phyloP scores from a whole-genome alignment of 2,329 filamentous ascomycete genomes.

The Shiraia bambusicola region DNA sequence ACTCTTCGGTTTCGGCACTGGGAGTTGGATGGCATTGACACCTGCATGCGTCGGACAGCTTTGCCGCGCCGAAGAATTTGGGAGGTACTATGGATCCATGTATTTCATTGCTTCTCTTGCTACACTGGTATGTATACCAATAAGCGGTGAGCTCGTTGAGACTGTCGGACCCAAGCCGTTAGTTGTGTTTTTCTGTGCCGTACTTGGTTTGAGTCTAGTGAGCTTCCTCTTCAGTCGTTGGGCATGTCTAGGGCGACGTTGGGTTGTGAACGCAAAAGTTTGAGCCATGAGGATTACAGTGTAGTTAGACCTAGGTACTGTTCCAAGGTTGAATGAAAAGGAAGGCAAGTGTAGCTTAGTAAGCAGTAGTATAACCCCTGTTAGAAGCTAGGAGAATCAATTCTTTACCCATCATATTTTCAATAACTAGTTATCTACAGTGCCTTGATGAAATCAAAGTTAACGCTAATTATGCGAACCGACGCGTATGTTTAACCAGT shows the following conservation, averaged over 20 bases:
- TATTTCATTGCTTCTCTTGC: constrained; percentile 42
- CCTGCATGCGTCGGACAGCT: constrained; percentile 53
- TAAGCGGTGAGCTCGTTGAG: constrained; percentile 40
- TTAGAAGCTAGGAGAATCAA: no score
- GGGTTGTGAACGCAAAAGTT: constrained; percentile 29
- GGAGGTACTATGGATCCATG: constrained; percentile 55
- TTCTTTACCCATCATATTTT: no score
- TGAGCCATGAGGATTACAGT: constrained; percentile 1
- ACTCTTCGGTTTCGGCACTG: constrained; percentile 52
- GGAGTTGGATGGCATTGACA: constrained; percentile 48
- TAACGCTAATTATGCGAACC: no score
- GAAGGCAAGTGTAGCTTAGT: no score
- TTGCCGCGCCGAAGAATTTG: constrained; percentile 51
- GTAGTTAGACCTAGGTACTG: no score
- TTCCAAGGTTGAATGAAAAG: no score
- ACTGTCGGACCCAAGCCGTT: constrained; percentile 35
- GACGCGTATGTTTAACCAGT: no score
- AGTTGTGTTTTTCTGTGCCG: constrained; percentile 39
- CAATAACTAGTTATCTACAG: no score
- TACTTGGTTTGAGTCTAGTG: constrained; percentile 34
- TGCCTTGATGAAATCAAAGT: no score
- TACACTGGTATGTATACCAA: constrained; percentile 39
- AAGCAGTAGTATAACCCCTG: no score
- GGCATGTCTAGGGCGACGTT: constrained; percentile 38
- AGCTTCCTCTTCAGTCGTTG: constrained; percentile 38